Percentiles rank a stretch among this genome's conserved stretches.
phyloP scores from a whole-genome alignment of 176 grass and related monocot genomes.

The Bolboschoenus planiculmis region DNA sequence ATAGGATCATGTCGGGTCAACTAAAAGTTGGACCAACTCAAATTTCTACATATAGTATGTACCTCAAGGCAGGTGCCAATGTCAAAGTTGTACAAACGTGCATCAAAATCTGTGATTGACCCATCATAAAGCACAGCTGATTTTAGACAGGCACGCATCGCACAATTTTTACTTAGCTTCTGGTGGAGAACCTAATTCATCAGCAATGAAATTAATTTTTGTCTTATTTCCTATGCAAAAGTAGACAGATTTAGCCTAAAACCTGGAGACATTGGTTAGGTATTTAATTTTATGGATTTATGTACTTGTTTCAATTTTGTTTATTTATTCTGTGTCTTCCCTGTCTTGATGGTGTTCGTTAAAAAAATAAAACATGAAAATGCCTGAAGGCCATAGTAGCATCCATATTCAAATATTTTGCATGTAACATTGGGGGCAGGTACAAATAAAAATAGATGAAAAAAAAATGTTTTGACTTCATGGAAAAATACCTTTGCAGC shows the following conservation, averaged over 20 bases:
- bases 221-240: constrained; percentile 1
- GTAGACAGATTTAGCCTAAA: neutral
- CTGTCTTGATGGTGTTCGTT: neutral
- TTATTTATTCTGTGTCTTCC: neutral
- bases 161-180: constrained; percentile 53
- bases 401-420: neutral
- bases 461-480: neutral
- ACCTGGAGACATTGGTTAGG: neutral
- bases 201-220: neutral
- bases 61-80: constrained; percentile 92
- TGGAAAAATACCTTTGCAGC: constrained; percentile 61
- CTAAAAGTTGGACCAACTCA: neutral
- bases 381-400: neutral
- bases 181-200: constrained; percentile 58
- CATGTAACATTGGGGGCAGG: neutral
- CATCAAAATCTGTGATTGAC: constrained; percentile 74
- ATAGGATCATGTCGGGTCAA: neutral
- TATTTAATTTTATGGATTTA: neutral
- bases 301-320: neutral
- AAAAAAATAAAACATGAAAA: neutral
- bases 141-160: constrained; percentile 35
- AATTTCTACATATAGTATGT: neutral
- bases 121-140: constrained; percentile 62
- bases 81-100: constrained; percentile 67
- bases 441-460: no score